A percentile compares a stretch with the other conserved stretches of the same genome.
phyloP scores from a whole-genome alignment of 2,329 filamentous ascomycete species.

The Colletotrichum lentis region DNA sequence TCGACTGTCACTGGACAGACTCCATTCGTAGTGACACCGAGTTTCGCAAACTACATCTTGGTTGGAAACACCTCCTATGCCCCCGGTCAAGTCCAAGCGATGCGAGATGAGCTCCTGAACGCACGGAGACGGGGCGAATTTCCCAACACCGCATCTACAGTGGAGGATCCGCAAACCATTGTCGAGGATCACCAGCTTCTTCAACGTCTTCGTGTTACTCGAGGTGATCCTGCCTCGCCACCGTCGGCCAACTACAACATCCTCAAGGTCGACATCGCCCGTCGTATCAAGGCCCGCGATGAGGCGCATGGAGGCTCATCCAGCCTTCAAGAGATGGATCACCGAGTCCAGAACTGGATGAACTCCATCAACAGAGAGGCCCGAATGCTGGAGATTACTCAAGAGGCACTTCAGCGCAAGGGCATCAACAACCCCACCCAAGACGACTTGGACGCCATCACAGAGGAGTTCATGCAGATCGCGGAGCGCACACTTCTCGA shows the following conservation, averaged over 20 bases:
- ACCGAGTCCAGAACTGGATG: constrained; percentile 34
- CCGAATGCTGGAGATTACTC: constrained; percentile 35
- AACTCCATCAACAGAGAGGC: constrained; percentile 27
- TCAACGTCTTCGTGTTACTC: fast-evolving
- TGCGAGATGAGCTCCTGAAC: fast-evolving
- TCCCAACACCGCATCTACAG: fast-evolving
- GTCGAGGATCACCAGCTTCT: neutral
- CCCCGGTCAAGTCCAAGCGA: fast-evolving
- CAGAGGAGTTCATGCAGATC: constrained; percentile 37
- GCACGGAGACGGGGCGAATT: neutral
- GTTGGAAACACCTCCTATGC: too few species aligned
- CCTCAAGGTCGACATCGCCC: constrained; percentile 46
- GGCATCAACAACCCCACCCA: constrained; percentile 35
- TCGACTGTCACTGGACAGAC: too few species aligned
- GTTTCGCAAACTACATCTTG: too few species aligned
- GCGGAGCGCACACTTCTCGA: constrained; percentile 35
- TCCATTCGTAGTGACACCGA: too few species aligned
- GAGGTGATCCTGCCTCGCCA: neutral
- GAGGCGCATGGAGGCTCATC: constrained; percentile 39
- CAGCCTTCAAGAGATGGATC: constrained; percentile 21
- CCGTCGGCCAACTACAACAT: constrained; percentile 38
- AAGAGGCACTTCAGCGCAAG: constrained; percentile 29
- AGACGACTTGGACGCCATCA: constrained; percentile 32
- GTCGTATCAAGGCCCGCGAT: constrained; percentile 50
- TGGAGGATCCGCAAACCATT: neutral